phyloP scores from a whole-genome alignment of 1,139 yeast genomes.

The Suhomyces ambrosiae region DNA sequence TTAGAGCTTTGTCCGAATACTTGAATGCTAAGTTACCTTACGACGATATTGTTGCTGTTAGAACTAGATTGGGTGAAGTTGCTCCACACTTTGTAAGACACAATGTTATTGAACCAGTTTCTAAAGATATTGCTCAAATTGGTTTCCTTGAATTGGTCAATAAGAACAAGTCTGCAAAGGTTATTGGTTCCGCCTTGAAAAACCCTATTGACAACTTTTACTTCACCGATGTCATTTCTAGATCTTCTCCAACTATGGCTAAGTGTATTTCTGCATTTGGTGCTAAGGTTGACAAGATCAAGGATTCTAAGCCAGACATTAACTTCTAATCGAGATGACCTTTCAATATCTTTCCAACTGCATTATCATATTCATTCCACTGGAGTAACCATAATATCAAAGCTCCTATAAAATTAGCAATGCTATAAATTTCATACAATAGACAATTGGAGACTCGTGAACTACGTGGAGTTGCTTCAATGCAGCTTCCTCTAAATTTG shows the following conservation, averaged over 20 bases:
- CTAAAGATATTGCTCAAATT: conserved; percentile 55
- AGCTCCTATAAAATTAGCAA: conserved; percentile 9
- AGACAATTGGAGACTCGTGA: conserved; percentile 4
- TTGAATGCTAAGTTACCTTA: conserved; percentile 73
- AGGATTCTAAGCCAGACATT: conserved; percentile 51
- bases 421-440: conserved; percentile 9
- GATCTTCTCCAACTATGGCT: conserved; percentile 91
- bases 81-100: conserved; percentile 83
- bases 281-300: conserved; percentile 60
- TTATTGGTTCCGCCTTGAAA: conserved; percentile 55
- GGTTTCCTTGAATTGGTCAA: conserved; percentile 55
- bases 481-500: neutral
- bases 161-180: conserved; percentile 41
- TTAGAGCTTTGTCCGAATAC: conserved; percentile 83
- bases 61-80: conserved; percentile 71
- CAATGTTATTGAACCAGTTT: conserved; percentile 72
- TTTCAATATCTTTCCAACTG: conserved; percentile 8
- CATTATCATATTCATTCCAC: conserved; percentile 14
- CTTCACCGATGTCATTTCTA: conserved; percentile 84
- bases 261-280: conserved; percentile 73
- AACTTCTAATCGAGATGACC: conserved; percentile 25
- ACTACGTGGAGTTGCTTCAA: neutral
- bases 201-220: conserved; percentile 82
- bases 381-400: conserved; percentile 7
- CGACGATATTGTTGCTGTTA: conserved; percentile 70